These are phyloP conservation scores for Nigrograna mackinnonii DNA, from an alignment of 2,329 filamentous ascomycete species.

Conservation along the genomic window DNA sequence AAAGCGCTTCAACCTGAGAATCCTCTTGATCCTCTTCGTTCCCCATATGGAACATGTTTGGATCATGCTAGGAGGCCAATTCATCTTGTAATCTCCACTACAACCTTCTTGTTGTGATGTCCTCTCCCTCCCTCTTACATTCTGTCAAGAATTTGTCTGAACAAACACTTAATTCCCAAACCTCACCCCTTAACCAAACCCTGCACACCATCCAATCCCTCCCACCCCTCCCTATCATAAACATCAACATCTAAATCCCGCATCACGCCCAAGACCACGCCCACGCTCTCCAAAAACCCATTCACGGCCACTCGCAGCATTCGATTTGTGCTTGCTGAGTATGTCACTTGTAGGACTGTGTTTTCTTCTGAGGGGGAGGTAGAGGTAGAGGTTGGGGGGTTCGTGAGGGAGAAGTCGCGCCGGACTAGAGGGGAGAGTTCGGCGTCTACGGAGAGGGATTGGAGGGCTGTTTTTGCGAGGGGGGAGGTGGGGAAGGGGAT, in stretches of 20 bases:
- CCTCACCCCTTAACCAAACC: conserved; percentile 63
- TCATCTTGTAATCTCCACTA: no score
- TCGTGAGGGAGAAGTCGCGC: conserved; percentile 69
- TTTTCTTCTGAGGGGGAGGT: conserved; percentile 25
- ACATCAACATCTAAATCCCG: conserved; percentile 87
- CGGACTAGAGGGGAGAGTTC: conserved; percentile 86
- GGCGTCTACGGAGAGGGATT: conserved; percentile 79
- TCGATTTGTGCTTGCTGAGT: conserved; percentile 87
- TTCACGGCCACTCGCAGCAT: conserved; percentile 97
- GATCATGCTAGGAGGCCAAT: no score
- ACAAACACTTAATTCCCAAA: no score
- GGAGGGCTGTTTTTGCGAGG: conserved; percentile 75
- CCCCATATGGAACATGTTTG: no score
- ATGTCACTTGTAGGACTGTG: conserved; percentile 70
- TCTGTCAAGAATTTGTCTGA: no score
- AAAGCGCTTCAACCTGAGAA: no score
- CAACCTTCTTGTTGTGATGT: no score
- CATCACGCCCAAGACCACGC: conserved; percentile 86
- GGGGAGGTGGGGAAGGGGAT: conserved; percentile 81
- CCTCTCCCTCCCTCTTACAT: no score
- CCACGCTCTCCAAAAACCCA: conserved; percentile 90
- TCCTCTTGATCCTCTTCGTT: no score
- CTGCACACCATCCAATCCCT: conserved; percentile 64
- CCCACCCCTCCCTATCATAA: conserved; percentile 53
- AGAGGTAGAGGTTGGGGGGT: conserved; percentile 17